Conservation (phyloP, 1,139 yeast genomes). For the Insectozyma bohioensis region DNA sequence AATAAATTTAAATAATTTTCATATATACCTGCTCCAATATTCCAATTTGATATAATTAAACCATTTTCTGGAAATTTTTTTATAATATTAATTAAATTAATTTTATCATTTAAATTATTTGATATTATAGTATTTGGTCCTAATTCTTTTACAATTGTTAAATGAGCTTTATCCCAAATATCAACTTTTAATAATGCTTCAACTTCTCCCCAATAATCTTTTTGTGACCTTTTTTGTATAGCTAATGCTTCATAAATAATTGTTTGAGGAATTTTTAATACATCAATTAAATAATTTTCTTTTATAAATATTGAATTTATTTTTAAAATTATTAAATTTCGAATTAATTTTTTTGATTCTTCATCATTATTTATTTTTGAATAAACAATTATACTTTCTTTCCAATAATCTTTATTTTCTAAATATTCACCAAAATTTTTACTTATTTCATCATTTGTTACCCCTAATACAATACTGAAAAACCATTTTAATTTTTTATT, state of each 20-base stretch:
- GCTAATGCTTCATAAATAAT: constrained; percentile 56
- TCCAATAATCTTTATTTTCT: constrained; percentile 46
- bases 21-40: constrained; percentile 59
- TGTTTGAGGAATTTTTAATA: constrained; percentile 45
- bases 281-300: constrained; percentile 32
- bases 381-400: constrained; percentile 61
- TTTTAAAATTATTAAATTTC: constrained; percentile 47
- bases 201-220: constrained; percentile 58
- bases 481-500: constrained; percentile 54
- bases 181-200: constrained; percentile 63
- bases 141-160: constrained; percentile 50
- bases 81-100: constrained; percentile 41
- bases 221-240: constrained; percentile 24
- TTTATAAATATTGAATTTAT: constrained; percentile 41
- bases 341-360: constrained; percentile 38
- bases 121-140: constrained; percentile 69
- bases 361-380: constrained; percentile 51
- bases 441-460: constrained; percentile 42
- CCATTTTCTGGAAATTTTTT: constrained; percentile 47
- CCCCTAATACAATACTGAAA: constrained; percentile 42
- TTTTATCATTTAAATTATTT: constrained; percentile 32
- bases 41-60: constrained; percentile 52
- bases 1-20: constrained; percentile 41
- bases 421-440: constrained; percentile 55
- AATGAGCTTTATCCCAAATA: constrained; percentile 64